phyloP scores from a whole-genome alignment of 345 rosid genomes.

The Cardamine chenopodiifolia region DNA sequence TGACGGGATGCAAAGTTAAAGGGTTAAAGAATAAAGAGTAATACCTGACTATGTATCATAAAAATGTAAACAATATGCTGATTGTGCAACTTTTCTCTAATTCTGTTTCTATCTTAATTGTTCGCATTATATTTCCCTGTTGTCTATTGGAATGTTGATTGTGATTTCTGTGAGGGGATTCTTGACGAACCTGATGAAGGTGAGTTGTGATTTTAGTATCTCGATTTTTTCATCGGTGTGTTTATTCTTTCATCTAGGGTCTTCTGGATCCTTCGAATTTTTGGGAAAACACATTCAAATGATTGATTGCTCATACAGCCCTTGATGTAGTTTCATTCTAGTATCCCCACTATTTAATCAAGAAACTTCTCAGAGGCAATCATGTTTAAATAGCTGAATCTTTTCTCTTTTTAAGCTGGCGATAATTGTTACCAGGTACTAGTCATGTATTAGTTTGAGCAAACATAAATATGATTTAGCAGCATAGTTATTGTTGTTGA shows the following conservation, averaged over 20 bases:
- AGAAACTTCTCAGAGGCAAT: background rate
- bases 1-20: conserved; percentile 16
- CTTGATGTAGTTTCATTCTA: background rate
- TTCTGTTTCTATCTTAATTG: conserved; percentile 29
- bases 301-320: background rate
- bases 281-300: background rate
- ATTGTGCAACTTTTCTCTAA: conserved; percentile 5
- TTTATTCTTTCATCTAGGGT: background rate
- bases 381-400: background rate
- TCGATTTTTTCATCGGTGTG: background rate
- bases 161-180: conserved; percentile 93
- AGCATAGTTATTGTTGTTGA: background rate
- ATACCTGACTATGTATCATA: background rate
- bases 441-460: background rate
- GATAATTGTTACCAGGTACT: background rate
- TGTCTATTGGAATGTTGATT: conserved; percentile 92
- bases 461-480: background rate
- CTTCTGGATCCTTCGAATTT: background rate
- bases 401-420: background rate
- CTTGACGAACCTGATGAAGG: conserved; percentile 93
- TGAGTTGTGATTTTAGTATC: conserved; percentile 34
- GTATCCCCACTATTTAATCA: background rate
- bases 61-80: background rate
- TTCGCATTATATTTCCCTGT: conserved; percentile 83
- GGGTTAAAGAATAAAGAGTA: background rate